Percentiles rank a stretch among this genome's conserved stretches.
phyloP scores from a whole-genome alignment of 768 basidiomycete genomes.

The Boletus fagicola region DNA sequence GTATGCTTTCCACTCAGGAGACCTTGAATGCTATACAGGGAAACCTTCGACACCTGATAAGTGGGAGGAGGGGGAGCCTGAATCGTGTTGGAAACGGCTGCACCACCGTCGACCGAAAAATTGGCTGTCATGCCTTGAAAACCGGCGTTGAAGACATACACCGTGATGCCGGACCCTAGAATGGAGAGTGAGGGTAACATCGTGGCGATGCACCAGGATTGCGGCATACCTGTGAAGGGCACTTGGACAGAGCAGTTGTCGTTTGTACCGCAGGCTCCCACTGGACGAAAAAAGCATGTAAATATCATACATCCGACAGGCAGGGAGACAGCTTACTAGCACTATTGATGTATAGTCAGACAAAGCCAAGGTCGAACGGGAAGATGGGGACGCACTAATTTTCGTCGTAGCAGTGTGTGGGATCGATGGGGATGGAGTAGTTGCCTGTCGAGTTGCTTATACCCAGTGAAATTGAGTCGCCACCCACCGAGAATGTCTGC shows the following conservation, averaged over 20 bases:
- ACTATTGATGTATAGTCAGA: conserved; percentile 9
- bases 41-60: conserved; percentile 24
- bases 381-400: conserved; percentile 24
- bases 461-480: not conserved
- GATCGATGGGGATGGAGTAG: conserved; percentile 14
- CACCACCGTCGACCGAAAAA: conserved; percentile 19
- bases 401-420: conserved; percentile 22
- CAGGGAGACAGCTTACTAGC: conserved; percentile 14
- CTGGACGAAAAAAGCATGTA: conserved; percentile 4
- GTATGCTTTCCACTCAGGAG: conserved; percentile 18
- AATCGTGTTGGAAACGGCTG: conserved; percentile 2
- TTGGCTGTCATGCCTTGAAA: conserved; percentile 20
- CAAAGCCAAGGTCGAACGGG: not conserved
- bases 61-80: conserved; percentile 6
- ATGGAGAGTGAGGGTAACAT: not conserved
- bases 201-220: not conserved
- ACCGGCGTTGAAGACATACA: conserved; percentile 28
- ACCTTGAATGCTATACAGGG: conserved; percentile 18
- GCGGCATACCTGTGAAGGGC: conserved; percentile 24
- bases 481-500: conserved; percentile 5
- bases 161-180: conserved; percentile 26
- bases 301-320: not conserved
- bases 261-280: conserved; percentile 9
- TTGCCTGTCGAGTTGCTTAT: conserved; percentile 22
- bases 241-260: conserved; percentile 20